A percentile compares a stretch with the other conserved stretches of the same genome.
Evolutionary conservation across 202 grass and related monocot genomes (phyloP).

Genomic region (Panicum virgatum): DNA sequence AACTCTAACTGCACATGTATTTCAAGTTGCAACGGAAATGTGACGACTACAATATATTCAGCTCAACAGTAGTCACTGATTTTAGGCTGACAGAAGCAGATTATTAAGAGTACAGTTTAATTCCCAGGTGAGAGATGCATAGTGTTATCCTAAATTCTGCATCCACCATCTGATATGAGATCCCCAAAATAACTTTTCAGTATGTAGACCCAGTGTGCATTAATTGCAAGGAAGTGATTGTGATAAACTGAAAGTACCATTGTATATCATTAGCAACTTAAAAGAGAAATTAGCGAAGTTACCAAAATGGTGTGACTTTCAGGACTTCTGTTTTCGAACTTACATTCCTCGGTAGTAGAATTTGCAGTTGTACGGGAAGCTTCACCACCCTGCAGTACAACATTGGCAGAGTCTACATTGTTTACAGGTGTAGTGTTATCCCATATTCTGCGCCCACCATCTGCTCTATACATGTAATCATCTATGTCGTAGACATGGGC

Average conservation of each 20-base stretch:
- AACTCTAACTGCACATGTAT: not conserved
- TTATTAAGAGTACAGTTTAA: not conserved
- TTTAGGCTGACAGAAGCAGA: not conserved
- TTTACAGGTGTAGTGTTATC: slow-evolving; percentile 58
- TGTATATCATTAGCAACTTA: not conserved
- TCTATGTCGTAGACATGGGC: slow-evolving; percentile 65
- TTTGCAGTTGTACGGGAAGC: slow-evolving; percentile 48
- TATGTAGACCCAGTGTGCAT: not conserved
- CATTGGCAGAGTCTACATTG: slow-evolving; percentile 48
- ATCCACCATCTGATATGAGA: not conserved
- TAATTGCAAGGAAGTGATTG: not conserved
- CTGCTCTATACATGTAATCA: slow-evolving; percentile 71
- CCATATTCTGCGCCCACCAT: slow-evolving; percentile 77
- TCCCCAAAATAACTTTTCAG: not conserved
- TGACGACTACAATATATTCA: not conserved
- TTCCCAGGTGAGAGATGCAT: not conserved
- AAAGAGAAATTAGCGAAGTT: slow-evolving; percentile 11
- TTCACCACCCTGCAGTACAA: slow-evolving; percentile 51
- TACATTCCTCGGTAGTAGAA: slow-evolving; percentile 74
- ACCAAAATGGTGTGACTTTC: not conserved
- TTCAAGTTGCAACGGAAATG: not conserved
- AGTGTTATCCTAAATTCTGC: not conserved
- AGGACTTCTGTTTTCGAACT: slow-evolving; percentile 41
- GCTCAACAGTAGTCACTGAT: not conserved
- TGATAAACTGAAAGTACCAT: not conserved